phyloP scores from a whole-genome alignment of 1,284 basidiomycete genomes.

The Anthracocystis setariae region DNA sequence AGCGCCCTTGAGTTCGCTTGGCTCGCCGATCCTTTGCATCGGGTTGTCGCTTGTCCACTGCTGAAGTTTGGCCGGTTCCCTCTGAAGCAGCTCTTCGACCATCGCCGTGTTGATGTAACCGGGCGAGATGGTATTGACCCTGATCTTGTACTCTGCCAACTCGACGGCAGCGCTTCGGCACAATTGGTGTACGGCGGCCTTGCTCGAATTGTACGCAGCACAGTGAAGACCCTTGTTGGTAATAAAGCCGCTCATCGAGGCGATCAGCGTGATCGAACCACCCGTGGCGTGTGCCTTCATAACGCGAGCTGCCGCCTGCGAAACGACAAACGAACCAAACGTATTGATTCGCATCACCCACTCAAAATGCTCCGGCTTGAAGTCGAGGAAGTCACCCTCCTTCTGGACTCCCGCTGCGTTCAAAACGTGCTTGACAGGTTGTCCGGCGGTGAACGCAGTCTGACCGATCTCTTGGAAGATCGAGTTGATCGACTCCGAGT shows the following conservation, averaged over 20 bases:
- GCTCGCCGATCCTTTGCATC: conserved; percentile 77
- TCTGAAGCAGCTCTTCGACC: conserved; percentile 79
- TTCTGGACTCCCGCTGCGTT: conserved; percentile 80
- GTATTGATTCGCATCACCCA: conserved; percentile 77
- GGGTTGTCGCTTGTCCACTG: conserved; percentile 81
- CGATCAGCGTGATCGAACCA: conserved; percentile 82
- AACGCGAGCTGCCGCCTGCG: conserved; percentile 79
- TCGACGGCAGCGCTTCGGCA: conserved; percentile 83
- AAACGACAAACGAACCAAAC: conserved; percentile 79
- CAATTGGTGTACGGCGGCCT: conserved; percentile 83
- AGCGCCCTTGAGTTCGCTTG: conserved; percentile 80
- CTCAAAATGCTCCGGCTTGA: conserved; percentile 76
- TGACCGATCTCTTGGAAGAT: conserved; percentile 56
- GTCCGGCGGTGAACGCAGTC: conserved; percentile 63
- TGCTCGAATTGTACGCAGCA: conserved; percentile 82
- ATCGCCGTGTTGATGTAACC: conserved; percentile 72
- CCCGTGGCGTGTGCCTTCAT: conserved; percentile 76
- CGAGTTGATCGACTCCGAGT: conserved; percentile 69
- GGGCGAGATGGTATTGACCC: conserved; percentile 56
- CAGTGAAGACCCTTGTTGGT: conserved; percentile 77
- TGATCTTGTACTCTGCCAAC: conserved; percentile 76
- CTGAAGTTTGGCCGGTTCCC: conserved; percentile 74
- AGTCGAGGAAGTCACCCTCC: conserved; percentile 74
- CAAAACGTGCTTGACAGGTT: conserved; percentile 76
- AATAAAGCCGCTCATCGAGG: conserved; percentile 84